These are phyloP conservation scores for Malassezia brasiliensis DNA, from an alignment of 1,284 basidiomycete species.

Conservation along the genomic window DNA sequence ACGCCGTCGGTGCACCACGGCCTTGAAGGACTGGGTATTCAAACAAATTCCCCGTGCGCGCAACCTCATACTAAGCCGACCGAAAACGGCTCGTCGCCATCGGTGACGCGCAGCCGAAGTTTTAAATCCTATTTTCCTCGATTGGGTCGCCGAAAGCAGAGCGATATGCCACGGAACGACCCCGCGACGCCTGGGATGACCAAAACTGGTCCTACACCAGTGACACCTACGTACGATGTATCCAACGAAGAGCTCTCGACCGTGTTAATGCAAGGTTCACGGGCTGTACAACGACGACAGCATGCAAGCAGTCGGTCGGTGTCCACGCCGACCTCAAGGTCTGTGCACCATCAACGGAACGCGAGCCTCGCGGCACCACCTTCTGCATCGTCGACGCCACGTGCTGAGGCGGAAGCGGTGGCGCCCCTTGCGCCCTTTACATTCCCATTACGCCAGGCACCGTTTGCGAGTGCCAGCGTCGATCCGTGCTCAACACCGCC, in stretches of 20 bases:
- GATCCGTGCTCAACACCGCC: slow-evolving; percentile 1
- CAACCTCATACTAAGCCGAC: neutral
- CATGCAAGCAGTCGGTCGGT: neutral
- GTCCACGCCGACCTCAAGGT: neutral
- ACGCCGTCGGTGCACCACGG: neutral
- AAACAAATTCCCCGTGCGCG: neutral
- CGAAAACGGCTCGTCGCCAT: neutral
- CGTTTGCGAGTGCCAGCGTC: neutral
- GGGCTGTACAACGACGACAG: slow-evolving; percentile 9
- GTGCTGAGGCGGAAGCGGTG: neutral
- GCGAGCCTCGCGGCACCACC: neutral
- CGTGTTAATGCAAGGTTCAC: slow-evolving; percentile 5
- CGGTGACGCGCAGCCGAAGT: slow-evolving; percentile 7
- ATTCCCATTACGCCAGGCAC: neutral
- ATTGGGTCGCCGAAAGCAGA: neutral
- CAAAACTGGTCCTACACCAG: neutral
- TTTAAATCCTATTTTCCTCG: slow-evolving; percentile 7
- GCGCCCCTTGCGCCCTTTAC: neutral
- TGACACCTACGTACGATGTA: neutral
- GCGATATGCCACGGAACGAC: neutral
- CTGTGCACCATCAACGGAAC: neutral
- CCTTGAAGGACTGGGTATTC: neutral
- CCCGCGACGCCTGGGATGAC: neutral
- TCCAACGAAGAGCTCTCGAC: slow-evolving; percentile 1
- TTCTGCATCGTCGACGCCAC: neutral